Percentiles rank a stretch among this genome's conserved stretches.
These are phyloP conservation scores for Fibroporia radiculosa DNA, from an alignment of 768 basidiomycete genomes.

Conservation along the genomic window DNA sequence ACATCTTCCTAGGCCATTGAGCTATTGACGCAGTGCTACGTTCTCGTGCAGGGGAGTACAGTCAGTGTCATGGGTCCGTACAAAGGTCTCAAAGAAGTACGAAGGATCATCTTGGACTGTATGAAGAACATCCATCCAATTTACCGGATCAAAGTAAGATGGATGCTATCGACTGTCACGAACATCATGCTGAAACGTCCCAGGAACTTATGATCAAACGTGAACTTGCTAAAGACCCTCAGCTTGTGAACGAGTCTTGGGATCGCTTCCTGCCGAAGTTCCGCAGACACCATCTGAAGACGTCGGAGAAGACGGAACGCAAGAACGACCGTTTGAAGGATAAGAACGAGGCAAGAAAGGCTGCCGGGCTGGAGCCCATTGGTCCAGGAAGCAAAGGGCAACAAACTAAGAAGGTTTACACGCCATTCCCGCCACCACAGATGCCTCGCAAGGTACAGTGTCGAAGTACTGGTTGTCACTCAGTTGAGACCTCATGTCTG, in stretches of 20 bases:
- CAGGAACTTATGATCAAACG: constrained; percentile 96
- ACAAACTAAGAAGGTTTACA: constrained; percentile 83
- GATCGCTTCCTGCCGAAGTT: constrained; percentile 96
- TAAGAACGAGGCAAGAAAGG: constrained; percentile 56
- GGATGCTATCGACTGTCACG: constrained; percentile 4
- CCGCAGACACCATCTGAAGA: constrained; percentile 86
- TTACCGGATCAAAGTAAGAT: constrained; percentile 86
- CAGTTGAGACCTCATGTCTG: background rate
- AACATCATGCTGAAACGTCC: background rate
- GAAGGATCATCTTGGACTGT: constrained; percentile 94
- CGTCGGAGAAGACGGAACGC: constrained; percentile 86
- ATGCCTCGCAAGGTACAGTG: constrained; percentile 77
- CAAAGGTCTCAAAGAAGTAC: constrained; percentile 92
- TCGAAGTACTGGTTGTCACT: constrained; percentile 1
- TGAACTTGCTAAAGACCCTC: constrained; percentile 96
- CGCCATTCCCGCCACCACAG: constrained; percentile 98
- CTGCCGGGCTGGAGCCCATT: constrained; percentile 52
- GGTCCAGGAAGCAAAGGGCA: constrained; percentile 34
- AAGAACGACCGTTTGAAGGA: constrained; percentile 69
- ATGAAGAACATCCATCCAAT: constrained; percentile 99
- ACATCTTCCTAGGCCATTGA: constrained; percentile 76
- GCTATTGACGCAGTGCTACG: constrained; percentile 91
- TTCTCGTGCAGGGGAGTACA: constrained; percentile 96
- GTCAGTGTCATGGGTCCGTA: constrained; percentile 97
- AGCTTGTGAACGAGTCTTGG: constrained; percentile 90